Evolutionary conservation across 768 basidiomycete genomes (phyloP).

Genomic region (Leccinum arenicola): DNA sequence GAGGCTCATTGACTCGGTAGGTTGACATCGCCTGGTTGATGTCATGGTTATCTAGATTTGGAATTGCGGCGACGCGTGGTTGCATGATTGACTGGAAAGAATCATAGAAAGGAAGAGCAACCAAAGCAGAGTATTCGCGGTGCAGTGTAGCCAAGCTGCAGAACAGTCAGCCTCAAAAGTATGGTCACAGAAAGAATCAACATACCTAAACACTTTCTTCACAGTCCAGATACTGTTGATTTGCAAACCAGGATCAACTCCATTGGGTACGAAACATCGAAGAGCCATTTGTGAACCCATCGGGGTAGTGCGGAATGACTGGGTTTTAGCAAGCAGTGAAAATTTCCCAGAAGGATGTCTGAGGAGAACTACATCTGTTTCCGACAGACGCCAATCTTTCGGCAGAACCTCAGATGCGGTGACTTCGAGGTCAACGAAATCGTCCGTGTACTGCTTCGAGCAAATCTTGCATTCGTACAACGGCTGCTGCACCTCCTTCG

Average conservation of each 20-base stretch:
- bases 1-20: conserved; percentile 87
- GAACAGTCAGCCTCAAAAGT: conserved; percentile 5
- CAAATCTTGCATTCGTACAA: conserved; percentile 60
- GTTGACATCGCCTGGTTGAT: conserved; percentile 63
- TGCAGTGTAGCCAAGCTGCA: conserved; percentile 83
- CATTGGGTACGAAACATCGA: conserved; percentile 46
- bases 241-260: conserved; percentile 59
- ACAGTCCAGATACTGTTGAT: conserved; percentile 70
- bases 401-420: conserved; percentile 54
- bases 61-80: conserved; percentile 53
- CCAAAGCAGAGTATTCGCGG: conserved; percentile 88
- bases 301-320: conserved; percentile 40
- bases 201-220: conserved; percentile 78
- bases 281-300: conserved; percentile 56
- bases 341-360: conserved; percentile 52
- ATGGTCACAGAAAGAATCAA: not conserved
- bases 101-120: conserved; percentile 81
- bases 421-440: conserved; percentile 80
- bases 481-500: conserved; percentile 64
- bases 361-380: conserved; percentile 85
- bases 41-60: conserved; percentile 46
- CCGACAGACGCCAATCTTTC: conserved; percentile 72
- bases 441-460: conserved; percentile 70
- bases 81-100: conserved; percentile 65
- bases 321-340: conserved; percentile 70